phyloP scores from a whole-genome alignment of 495 filamentous ascomycete genomes.

The Lasiosphaeriaceae sp. region DNA sequence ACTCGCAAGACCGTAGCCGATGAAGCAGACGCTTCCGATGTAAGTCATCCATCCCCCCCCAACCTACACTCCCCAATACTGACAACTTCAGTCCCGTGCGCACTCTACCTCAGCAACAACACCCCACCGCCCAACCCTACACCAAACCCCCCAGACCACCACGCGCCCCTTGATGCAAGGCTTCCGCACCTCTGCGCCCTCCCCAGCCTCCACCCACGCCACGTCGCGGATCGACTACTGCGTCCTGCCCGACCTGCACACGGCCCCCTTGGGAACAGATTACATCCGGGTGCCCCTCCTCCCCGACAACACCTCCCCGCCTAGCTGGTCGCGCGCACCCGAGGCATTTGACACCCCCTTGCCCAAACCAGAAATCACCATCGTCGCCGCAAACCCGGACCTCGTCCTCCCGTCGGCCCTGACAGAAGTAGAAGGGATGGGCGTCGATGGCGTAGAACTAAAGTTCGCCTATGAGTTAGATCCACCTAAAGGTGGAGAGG shows the following conservation, averaged over 20 bases:
- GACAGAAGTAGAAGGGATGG: conserved; percentile 44
- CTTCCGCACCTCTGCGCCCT: conserved; percentile 42
- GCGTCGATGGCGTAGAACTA: conserved; percentile 46
- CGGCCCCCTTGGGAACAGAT: conserved; percentile 22
- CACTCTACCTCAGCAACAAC: conserved; percentile 26
- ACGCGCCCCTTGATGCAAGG: conserved; percentile 49
- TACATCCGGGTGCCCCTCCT: conserved; percentile 43
- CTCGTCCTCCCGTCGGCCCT: conserved; percentile 37
- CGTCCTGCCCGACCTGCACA: conserved; percentile 34
- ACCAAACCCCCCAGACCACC: conserved; percentile 22
- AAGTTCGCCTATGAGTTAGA: conserved; percentile 36
- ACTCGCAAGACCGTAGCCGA: conserved; percentile 3
- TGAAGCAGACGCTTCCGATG: conserved; percentile 15
- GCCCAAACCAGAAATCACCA: conserved; percentile 30
- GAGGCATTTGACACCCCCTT: conserved; percentile 35
- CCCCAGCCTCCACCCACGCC: conserved; percentile 12
- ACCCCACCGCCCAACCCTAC: conserved; percentile 24
- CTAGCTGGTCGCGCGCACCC: conserved; percentile 10
- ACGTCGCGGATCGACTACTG: conserved; percentile 34
- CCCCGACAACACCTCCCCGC: conserved; percentile 36
- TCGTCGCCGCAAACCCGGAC: conserved; percentile 43
- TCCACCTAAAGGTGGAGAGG: conserved; percentile 3
- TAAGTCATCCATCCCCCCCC: conserved; percentile 11
- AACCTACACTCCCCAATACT: background rate
- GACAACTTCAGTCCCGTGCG: conserved; percentile 7